These are phyloP conservation scores for Phytophthora colocasiae DNA, from an alignment of 352 stramenopile species.

Conservation along the genomic window DNA sequence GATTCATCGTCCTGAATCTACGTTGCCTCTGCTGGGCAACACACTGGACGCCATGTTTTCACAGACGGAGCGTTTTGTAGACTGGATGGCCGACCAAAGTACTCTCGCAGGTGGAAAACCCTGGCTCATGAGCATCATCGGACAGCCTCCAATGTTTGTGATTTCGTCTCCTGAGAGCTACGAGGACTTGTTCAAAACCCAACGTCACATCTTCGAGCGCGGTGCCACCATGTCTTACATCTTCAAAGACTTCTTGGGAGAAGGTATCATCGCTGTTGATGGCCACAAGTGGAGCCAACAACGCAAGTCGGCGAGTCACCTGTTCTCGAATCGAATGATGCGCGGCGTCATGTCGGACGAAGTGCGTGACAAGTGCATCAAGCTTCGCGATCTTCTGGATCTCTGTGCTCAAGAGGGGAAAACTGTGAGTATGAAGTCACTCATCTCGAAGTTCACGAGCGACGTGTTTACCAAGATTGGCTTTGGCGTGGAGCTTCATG, in stretches of 20 bases:
- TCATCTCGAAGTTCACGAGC: slow-evolving; percentile 67
- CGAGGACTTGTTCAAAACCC: slow-evolving; percentile 57
- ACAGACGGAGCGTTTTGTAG: slow-evolving; percentile 37
- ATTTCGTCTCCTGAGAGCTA: slow-evolving; percentile 40
- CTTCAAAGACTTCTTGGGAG: slow-evolving; percentile 65
- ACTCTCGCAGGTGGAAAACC: slow-evolving; percentile 31
- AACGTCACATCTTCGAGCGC: slow-evolving; percentile 71
- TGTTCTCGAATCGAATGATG: slow-evolving; percentile 80
- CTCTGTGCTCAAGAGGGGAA: slow-evolving; percentile 7
- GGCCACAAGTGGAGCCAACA: slow-evolving; percentile 64
- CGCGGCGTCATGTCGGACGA: slow-evolving; percentile 52
- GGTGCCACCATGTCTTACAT: slow-evolving; percentile 43
- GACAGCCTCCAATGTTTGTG: slow-evolving; percentile 37
- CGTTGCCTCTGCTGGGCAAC: slow-evolving; percentile 43
- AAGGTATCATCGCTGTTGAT: slow-evolving; percentile 73
- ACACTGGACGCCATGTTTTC: slow-evolving; percentile 45
- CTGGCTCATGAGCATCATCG: slow-evolving; percentile 37
- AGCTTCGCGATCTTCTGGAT: slow-evolving; percentile 38
- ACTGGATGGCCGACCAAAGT: slow-evolving; percentile 49
- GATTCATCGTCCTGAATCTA: slow-evolving; percentile 34
- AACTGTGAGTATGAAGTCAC: slow-evolving; percentile 43
- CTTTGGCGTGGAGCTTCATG: slow-evolving; percentile 66
- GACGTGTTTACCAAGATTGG: slow-evolving; percentile 79
- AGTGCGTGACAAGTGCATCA: slow-evolving; percentile 33
- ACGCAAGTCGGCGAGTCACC: slow-evolving; percentile 84